A percentile compares a stretch with the other conserved stretches of the same genome.
phyloP scores from a whole-genome alignment of 2,329 filamentous ascomycete species.

The Pseudogymnoascus verrucosus region DNA sequence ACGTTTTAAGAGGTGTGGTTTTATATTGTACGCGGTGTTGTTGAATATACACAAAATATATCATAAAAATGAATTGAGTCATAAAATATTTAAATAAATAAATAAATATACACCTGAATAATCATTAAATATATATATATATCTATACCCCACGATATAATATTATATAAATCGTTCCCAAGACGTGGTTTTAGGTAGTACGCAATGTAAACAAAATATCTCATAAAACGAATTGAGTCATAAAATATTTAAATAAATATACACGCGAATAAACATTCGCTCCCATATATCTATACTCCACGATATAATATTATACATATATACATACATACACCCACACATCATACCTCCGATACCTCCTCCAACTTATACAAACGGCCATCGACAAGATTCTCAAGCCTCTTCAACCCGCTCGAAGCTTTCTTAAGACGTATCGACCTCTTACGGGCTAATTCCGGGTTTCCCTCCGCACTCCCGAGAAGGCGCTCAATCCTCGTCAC shows the following conservation, averaged over 20 bases:
- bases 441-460: background rate
- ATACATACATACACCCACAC: background rate
- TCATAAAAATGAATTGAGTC: background rate
- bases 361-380: background rate
- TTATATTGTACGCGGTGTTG: background rate
- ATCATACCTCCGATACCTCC: background rate
- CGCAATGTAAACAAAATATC: background rate
- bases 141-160: no score
- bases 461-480: background rate
- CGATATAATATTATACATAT: background rate
- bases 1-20: background rate
- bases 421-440: background rate
- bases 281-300: background rate
- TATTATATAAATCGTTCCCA: no score
- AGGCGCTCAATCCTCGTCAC: background rate
- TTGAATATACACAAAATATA: background rate
- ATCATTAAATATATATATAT: no score
- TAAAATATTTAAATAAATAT: background rate
- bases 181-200: background rate
- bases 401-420: background rate
- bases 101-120: background rate
- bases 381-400: background rate
- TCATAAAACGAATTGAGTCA: background rate
- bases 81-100: background rate
- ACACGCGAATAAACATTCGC: background rate